Base-by-base conservation (phyloP, 331 rosid genomes). In the Ulmus americana region DNA sequence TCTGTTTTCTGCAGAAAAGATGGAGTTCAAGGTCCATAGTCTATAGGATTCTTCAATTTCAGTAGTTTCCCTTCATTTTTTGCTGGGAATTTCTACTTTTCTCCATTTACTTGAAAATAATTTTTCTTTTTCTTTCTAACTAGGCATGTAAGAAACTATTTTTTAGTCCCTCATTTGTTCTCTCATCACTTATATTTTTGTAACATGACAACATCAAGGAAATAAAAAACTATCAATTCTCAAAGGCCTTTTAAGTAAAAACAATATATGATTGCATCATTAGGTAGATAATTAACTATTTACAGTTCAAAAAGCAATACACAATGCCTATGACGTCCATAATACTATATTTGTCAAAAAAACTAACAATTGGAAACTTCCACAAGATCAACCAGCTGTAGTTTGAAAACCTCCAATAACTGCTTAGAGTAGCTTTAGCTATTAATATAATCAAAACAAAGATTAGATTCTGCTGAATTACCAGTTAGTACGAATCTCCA, bases 1-100 rank as follows among this genome's bases (percentile, higher is more conserved):
- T 67, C 78, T 89, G 85, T 87, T 89, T 61, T 83, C 97, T 39
- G 8, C 85, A 0, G 76, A 7, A 16, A 40, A 6, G 82, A 78
- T 18, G 68, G 70, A 70, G 69, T 41, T 70, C 47, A 56, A 39
- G 49, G 42, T 74, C 65, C 77, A 61, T 49, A 64, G 59, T 16
- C 35, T 28, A 28, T 28, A 2, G 35, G 35, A 28, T 2, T 28
- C 35, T 28, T 28, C 35, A 28, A 28, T 28, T 28, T 28, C 3
- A 28, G 4, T 28, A 28, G 35, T 28, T 28, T 28, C 35, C 3
- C 35, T 28, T 28, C 35, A 28, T 28, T 28, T 28, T 28, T 28
- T 28, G 35, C 35, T 3, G 35, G 35, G 35, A 28, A 28, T 28
- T 28, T 28, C 35, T 0, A 2, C 35, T 28, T 28, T 28, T 28